Percentiles rank a stretch among this genome's conserved stretches.
Evolutionary conservation across 345 rosid species (phyloP).

Genomic region (Brassica cretica): DNA sequence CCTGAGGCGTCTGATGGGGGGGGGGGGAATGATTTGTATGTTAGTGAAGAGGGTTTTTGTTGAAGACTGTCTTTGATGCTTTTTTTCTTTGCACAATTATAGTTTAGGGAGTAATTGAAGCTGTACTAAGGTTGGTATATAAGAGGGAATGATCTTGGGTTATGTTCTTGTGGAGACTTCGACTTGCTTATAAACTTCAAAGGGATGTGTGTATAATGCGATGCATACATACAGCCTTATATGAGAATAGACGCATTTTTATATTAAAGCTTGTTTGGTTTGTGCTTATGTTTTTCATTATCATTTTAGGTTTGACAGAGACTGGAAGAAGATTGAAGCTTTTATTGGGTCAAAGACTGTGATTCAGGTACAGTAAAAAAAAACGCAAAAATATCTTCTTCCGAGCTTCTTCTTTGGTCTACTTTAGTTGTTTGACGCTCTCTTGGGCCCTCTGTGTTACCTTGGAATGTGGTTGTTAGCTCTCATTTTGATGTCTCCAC

Average conservation of each 20-base stretch:
- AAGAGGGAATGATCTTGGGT: background rate
- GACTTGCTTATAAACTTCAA: background rate
- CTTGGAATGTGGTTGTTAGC: constrained; percentile 9
- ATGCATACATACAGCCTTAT: background rate
- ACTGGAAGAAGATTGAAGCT: constrained; percentile 94
- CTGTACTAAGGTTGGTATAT: background rate
- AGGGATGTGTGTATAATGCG: background rate
- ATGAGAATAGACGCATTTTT: background rate
- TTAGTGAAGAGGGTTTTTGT: background rate
- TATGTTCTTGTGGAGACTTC: constrained; percentile 9
- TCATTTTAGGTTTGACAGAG: constrained; percentile 76
- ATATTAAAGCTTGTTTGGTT: constrained; percentile 7
- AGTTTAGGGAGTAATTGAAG: background rate
- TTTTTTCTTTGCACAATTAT: background rate
- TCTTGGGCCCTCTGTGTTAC: constrained; percentile 26
- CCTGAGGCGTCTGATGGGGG: background rate
- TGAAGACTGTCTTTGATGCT: constrained; percentile 1
- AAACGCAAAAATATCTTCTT: background rate
- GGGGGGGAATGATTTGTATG: background rate
- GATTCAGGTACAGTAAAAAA: constrained; percentile 61
- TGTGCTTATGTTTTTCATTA: constrained; percentile 14
- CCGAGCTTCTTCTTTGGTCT: background rate
- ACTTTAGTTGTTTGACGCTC: background rate
- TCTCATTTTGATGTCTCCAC: constrained; percentile 25
- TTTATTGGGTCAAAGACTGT: constrained; percentile 87